Evolutionary conservation across 2,329 filamentous ascomycete species (phyloP).

Genomic region (Scedosporium boydii): DNA sequence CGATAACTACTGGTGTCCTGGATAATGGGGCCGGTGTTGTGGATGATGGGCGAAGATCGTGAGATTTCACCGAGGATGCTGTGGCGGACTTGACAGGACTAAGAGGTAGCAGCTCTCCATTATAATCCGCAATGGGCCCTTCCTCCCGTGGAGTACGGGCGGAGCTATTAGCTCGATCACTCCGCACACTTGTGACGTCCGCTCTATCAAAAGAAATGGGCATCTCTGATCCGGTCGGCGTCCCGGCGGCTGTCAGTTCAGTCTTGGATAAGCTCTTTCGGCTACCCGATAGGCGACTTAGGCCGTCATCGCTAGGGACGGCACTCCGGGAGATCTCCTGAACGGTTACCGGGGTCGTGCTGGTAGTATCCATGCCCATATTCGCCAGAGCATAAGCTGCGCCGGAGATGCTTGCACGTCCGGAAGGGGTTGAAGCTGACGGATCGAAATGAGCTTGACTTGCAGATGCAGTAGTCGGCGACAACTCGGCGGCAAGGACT

Average conservation of each 20-base stretch:
- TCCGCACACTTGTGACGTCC: neutral
- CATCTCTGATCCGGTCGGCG: neutral
- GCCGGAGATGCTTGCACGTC: neutral
- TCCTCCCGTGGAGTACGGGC: slow-evolving; percentile 27
- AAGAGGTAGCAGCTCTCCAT: slow-evolving; percentile 29
- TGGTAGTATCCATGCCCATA: slow-evolving; percentile 1
- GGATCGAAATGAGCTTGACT: neutral
- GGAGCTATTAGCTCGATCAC: neutral
- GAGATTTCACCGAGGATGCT: slow-evolving; percentile 16
- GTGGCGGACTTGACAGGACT: slow-evolving; percentile 30
- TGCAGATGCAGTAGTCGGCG: neutral
- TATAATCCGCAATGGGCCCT: slow-evolving; percentile 33
- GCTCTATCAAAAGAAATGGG: neutral
- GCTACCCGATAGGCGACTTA: slow-evolving; percentile 1
- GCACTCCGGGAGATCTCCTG: neutral
- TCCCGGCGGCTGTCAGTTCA: neutral
- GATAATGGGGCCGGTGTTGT: slow-evolving; percentile 26
- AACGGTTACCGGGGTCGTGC: neutral
- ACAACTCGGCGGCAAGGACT: neutral
- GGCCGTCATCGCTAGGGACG: slow-evolving; percentile 2
- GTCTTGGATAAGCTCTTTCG: slow-evolving; percentile 1
- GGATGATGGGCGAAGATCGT: slow-evolving; percentile 12
- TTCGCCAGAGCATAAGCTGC: slow-evolving; percentile 1
- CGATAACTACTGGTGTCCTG: slow-evolving; percentile 41
- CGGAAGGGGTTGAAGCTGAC: neutral